Conservation (phyloP, 1,139 yeast species). For the Pichia sp. region DNA sequence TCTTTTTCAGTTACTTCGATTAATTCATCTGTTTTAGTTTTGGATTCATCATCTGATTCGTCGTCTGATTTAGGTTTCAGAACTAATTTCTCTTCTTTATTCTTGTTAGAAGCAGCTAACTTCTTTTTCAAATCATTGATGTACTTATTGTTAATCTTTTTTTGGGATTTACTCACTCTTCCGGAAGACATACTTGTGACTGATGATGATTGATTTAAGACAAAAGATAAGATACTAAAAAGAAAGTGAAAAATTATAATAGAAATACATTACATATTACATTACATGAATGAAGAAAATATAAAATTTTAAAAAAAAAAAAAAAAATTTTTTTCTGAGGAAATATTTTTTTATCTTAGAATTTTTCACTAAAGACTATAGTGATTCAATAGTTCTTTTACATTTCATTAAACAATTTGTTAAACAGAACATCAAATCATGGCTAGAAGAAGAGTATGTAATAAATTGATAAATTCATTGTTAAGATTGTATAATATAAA, state of each 20-base stretch:
- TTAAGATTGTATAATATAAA: neutral
- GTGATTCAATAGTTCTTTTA: neutral
- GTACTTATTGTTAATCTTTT: conserved; percentile 17
- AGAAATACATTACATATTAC: neutral
- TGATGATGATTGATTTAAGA: neutral
- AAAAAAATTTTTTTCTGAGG: neutral
- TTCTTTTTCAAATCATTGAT: conserved; percentile 21
- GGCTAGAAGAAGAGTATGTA: conserved; percentile 44
- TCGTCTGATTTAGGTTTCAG: conserved; percentile 15
- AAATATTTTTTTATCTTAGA: neutral
- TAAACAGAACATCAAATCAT: conserved; percentile 21
- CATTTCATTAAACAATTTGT: neutral
- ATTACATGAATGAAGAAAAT: neutral
- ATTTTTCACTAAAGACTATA: neutral
- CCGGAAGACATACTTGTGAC: conserved; percentile 1
- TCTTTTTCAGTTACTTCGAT: conserved; percentile 13
- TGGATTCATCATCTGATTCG: conserved; percentile 12
- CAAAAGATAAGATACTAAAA: too few relatives aligned
- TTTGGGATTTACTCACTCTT: conserved; percentile 8
- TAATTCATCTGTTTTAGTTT: conserved; percentile 7
- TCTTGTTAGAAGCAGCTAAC: conserved; percentile 16
- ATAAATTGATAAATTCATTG: neutral
- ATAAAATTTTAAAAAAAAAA: neutral
- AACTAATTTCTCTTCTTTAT: conserved; percentile 16
- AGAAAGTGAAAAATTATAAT: neutral